Base-by-base conservation (phyloP, 1,284 basidiomycete genomes). In the Caloboletus inedulis region DNA sequence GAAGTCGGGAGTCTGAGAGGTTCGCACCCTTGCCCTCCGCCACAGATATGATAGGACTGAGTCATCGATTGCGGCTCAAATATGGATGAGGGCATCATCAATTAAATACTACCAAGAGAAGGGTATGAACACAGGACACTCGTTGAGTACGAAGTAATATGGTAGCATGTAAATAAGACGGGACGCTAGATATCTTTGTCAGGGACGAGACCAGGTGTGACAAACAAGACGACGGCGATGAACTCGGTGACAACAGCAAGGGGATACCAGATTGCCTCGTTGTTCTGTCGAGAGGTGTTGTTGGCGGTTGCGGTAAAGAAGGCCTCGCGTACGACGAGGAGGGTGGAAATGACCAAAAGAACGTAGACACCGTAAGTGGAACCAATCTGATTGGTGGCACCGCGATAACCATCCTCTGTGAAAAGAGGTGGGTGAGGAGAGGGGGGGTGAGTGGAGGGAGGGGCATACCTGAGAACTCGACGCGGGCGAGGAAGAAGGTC, bases 201-300 rank as follows among this genome's bases (percentile, higher is more conserved):
- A 18, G 76, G 77, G 0, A 80, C 70, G 4, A 80, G 64, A 0
- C 74, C 76, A 0, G 76, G 76, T 0, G 66, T 56, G 2, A 64
- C 14, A 72, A 74, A 77, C 34, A 77, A 57, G 7, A 64, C 10
- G 1, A 74, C 72, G 1, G 72, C 76, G 23, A 79, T 27, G 69
- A 76, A 49, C 58, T 80, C 77, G 7, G 77, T 68, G 6, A 75
- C 47, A 0, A 69, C 76, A 1, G 74, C 51, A 13, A 80, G 63
- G 1, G 78, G 77, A 49, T 78, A 80, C 75, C 76, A 80, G n/a
- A 74, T 56, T 31, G 76, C 77, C 52, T 80, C 77, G 27, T 74
- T 68, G 36, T 69, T 63, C 53, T 72, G 69, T n/a, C 55, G 59
- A 0, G 47, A 10, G 0, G 43, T 3, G 12, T 71, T 52, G 33